Base-by-base conservation (phyloP, 768 basidiomycete genomes). In the Pulveroboletus sp. region DNA sequence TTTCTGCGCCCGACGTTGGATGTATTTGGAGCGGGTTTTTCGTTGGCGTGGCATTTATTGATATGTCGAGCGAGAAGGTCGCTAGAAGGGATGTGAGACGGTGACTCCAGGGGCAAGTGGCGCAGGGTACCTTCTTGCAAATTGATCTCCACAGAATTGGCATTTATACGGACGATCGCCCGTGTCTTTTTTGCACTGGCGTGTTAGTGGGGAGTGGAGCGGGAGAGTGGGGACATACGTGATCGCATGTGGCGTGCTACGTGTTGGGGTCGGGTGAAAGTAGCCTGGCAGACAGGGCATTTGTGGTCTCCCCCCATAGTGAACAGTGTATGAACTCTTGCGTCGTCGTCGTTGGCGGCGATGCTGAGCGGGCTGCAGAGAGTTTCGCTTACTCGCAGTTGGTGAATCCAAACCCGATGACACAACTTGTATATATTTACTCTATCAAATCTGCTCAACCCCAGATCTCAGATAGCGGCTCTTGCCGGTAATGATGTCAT, bases 81-180 rank as follows among this genome's bases (percentile, higher is more conserved):
- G 64, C 89, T 90, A 12, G 20, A n/a, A 19, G 0, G 10, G 43
- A 6, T 31, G 32, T 49, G 55, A 49, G 48, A 44, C n/a, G 50
- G 47, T 17, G 49, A 49, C 36, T 36, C 23, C 43, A 54, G 20
- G 39, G 47, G 44, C 37, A 47, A 27, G 36, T 43, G 50, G 44
- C 19, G 53, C 44, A 46, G 41, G 66, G 11, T 39, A 86, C 89
- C 89, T 90, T 63, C 90, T 70, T 2, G 90, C 90, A 63, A 93
- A 93, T 70, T 91, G 89, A 72, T 93, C 90, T 31, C 89, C 89
- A 67, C 90, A 93, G 55, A 83, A 79, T 61, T 84, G 83, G 59
- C 90, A 93, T 62, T 89, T 89, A 76, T 93, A 93, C 9, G 90
- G 90, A 37, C 90, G 76, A 74, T 92, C 89, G 49, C 89, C 89